Evolutionary conservation across 2,329 filamentous ascomycete genomes (phyloP), one percentile per base, ranked within the genome.

Genomic region (Tolypocladium pustulatum): DNA sequence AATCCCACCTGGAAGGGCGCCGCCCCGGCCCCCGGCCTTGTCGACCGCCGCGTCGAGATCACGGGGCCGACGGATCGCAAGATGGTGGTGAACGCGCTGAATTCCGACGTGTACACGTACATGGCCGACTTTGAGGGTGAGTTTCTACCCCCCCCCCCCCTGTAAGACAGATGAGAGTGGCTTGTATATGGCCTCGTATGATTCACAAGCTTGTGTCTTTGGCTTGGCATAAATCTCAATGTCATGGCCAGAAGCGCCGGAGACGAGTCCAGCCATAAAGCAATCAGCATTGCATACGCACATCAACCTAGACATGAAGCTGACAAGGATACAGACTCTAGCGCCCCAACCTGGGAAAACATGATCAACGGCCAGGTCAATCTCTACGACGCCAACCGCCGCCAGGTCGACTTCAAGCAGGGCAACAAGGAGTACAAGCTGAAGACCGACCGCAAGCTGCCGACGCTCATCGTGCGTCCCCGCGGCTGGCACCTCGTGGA

Each of bases 281-380:
- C 7, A 46, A 8, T 1, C 22, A 8, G 15, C 15, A 49, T 10
- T 54, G 55, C 43, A 51, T 20, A 17, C 32, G 55, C 53, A 25
- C 13, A 22, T 57, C 61, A 17, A 32, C 4, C 37, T 57, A 5
- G n/a, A n/a, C 52, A 61, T 63, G 59, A 66, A 57, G 59, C 55
- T 55, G 25, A 57, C 46, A 36, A 17, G 22, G 17, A 20, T 32
- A 37, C 67, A 96, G 92, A 97, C 75, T 96, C 94, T 8, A 94
- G 83, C 70, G 92, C 94, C 30, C 94, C 94, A 30, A 97, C 94
- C 51, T 99, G 94, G 94, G 91, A 96, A 65, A 97, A 97, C 80
- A 97, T 97, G 92, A 88, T 97, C 79, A 96, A 94, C 67, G 94
- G 94, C 63, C 94, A 99, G 77, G 87, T 97, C 65, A 99, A 97